Conservation (phyloP, 495 filamentous ascomycete species). For the Penicillium argentinense region DNA sequence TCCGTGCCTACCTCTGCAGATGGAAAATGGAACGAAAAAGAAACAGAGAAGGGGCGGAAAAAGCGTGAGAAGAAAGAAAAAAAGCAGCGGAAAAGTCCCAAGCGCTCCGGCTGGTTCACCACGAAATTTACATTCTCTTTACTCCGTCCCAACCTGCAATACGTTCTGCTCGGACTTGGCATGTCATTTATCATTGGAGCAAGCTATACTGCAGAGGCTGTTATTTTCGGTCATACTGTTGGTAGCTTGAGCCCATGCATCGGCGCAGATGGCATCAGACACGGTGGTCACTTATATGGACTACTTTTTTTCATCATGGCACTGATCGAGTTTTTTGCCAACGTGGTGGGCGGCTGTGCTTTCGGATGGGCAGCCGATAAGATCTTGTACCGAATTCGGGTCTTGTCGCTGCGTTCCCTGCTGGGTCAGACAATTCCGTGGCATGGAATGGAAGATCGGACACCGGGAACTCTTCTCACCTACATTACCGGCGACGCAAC, state of each 20-base stretch:
- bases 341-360: conserved; percentile 43
- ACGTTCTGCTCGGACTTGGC: conserved; percentile 32
- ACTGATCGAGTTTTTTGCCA: conserved; percentile 50
- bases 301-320: conserved; percentile 56
- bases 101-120: conserved; percentile 25
- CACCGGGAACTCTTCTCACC: conserved; percentile 42
- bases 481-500: conserved; percentile 51
- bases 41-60: conserved; percentile 12
- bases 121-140: conserved; percentile 23
- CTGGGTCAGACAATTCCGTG: conserved; percentile 51
- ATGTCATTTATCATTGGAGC: conserved; percentile 43
- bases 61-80: conserved; percentile 7
- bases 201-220: conserved; percentile 45
- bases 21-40: conserved; percentile 3
- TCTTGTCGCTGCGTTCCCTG: conserved; percentile 49
- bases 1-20: neutral
- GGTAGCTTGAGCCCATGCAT: conserved; percentile 42
- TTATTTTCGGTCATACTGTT: conserved; percentile 52
- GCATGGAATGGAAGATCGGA: conserved; percentile 47
- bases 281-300: conserved; percentile 48
- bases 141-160: conserved; percentile 31
- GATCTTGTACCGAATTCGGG: conserved; percentile 46
- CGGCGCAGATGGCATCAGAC: conserved; percentile 29
- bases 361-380: conserved; percentile 55
- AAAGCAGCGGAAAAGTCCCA: conserved; percentile 12